phyloP scores from a whole-genome alignment of 192 early-diverging fungal species.

The Entomortierella lignicola region DNA sequence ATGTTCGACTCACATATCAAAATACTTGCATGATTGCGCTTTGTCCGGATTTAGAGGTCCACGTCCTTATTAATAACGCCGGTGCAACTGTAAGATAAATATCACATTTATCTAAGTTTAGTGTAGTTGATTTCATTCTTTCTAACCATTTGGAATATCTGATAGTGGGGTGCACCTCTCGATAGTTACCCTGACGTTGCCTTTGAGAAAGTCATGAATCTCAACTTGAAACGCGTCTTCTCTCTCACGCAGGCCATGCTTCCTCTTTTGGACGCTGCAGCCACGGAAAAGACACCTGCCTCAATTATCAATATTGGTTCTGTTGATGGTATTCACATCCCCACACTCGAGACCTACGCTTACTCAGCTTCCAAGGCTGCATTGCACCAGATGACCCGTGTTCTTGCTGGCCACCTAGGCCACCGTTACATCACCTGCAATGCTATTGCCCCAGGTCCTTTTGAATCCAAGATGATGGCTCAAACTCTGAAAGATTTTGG shows the following conservation, averaged over 20 bases:
- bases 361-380: conserved; percentile 87
- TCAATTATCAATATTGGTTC: conserved; percentile 93
- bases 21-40: no score
- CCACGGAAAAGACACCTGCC: conserved; percentile 69
- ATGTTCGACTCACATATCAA: no score
- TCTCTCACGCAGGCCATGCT: conserved; percentile 82
- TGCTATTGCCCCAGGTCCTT: conserved; percentile 78
- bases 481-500: conserved; percentile 68
- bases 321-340: conserved; percentile 72
- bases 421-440: conserved; percentile 72
- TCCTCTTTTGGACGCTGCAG: conserved; percentile 74
- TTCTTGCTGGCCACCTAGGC: conserved; percentile 74
- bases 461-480: conserved; percentile 84
- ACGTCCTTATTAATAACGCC: conserved; percentile 92
- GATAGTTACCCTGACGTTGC: conserved; percentile 70
- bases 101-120: no score
- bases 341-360: conserved; percentile 69
- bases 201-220: conserved; percentile 83
- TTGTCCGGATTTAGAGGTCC: conserved; percentile 69
- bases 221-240: conserved; percentile 88
- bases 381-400: conserved; percentile 80
- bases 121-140: no score
- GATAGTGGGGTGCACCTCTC: conserved; percentile 64
- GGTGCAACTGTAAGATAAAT: conserved; percentile 60
- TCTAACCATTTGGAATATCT: not conserved